Evolutionary conservation across 371 early-diverging fungal species (phyloP), one percentile per base, ranked within the genome.

Genomic region (Nematocida sp.): DNA sequence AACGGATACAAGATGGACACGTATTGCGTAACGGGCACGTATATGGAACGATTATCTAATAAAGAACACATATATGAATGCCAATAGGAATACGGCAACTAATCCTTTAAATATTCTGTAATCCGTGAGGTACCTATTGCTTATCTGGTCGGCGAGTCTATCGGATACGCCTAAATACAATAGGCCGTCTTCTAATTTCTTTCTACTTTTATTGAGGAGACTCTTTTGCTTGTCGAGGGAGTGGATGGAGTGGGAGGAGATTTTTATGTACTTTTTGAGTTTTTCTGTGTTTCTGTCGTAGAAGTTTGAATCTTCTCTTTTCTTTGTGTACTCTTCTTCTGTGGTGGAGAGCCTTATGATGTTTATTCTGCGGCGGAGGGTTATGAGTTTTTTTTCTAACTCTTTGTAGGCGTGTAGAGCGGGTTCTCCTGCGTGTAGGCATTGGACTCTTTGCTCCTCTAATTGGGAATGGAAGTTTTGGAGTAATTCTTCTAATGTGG

Each of bases 121-220:
- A 33, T 71, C 75, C 11, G 75, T 50, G 20, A 71, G 30, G 38
- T 71, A 63, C 36, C 75, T 71, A 33, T 71, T 71, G 38, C 60
- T 59, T 20, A 71, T 71, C 48, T 61, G 75, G 51, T 71, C 75
- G 18, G 59, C 57, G 45, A 63, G 35, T 13, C 63, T 25, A 38
- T 71, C 75, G 7, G 75, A 71, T 3, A 71, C 1, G 39, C 75
- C 75, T 28, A 71, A 39, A 38, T 71, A 71, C 54, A 48, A n/a
- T 39, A 71, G 63, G 20, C 75, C 75, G 7, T 71, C 75, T 42
- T 71, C 75, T 51, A 71, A 28, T 60, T 71, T 71, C 36, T 50
- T 18, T 45, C 75, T 36, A 60, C 75, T 71, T 20, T 49, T 30
- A 48, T 49, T 42, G 4, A 71, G 49, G 11, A 71, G 33, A 49